A percentile compares a stretch with the other conserved stretches of the same genome.
Conservation (phyloP, 148 eudicot species). For the Amaranthus hypochondriacus region DNA sequence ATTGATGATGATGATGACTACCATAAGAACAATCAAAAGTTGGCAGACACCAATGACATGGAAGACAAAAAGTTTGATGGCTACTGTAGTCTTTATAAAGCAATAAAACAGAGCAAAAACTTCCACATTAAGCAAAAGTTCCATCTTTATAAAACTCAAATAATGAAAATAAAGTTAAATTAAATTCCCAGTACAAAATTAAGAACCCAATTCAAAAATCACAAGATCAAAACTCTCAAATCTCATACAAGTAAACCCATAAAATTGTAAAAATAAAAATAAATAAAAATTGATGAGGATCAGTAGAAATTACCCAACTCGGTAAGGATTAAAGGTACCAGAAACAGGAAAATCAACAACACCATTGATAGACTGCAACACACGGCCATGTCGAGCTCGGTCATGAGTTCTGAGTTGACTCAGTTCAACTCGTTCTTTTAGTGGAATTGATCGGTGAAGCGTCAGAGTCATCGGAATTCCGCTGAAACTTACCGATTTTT, state of each 20-base stretch:
- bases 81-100: no score
- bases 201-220: slow-evolving; percentile 5
- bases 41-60: not conserved
- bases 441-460: slow-evolving; percentile 64
- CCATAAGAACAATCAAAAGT: slow-evolving; percentile 7
- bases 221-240: not conserved
- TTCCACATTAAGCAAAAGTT: slow-evolving; percentile 11
- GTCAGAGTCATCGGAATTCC: slow-evolving; percentile 44
- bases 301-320: slow-evolving; percentile 57
- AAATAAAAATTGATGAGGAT: not conserved
- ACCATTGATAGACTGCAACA: slow-evolving; percentile 51
- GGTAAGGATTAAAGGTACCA: slow-evolving; percentile 73
- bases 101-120: slow-evolving; percentile 8
- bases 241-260: not conserved
- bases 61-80: not conserved
- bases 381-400: slow-evolving; percentile 55
- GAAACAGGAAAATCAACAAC: slow-evolving; percentile 69
- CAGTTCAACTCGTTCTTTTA: slow-evolving; percentile 51
- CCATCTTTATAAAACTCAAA: not conserved
- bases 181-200: slow-evolving; percentile 1
- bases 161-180: not conserved
- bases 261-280: not conserved
- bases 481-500: slow-evolving; percentile 25
- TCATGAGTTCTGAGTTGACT: slow-evolving; percentile 71
- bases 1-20: no score